Base-by-base conservation (phyloP, 2,329 filamentous ascomycete species). In the Diaporthe citri region DNA sequence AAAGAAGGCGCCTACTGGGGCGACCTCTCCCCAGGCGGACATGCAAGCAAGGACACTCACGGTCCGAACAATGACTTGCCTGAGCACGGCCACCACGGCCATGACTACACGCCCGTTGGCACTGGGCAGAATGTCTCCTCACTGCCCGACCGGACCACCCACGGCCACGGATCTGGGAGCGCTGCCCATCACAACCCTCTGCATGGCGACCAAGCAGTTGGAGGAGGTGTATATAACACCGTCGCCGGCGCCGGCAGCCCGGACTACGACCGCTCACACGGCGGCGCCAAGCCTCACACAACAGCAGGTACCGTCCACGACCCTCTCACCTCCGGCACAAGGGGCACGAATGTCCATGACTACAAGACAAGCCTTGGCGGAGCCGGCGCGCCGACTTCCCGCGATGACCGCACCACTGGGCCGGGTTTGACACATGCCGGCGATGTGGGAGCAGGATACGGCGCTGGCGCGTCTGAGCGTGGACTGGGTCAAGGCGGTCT, bases 371-470 rank as follows among this genome's bases (percentile, higher is more conserved):
- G 70, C 3, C 71, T 74, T 39, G 73, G 62, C 7, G 67, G 72
- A 31, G 72, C 73, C 17, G 67, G 69, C 8, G 73, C 67, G 31
- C 75, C 76, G 15, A 77, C 75, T 17, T 75, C 67, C 39, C 72
- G 77, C 25, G 60, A 59, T n/a, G 76, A 72, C 13, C 77, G 66
- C 43, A 74, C 71, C 39, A 75, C 73, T 28, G 51, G 72, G 6
- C 39, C 36, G 25, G 75, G 70, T 34, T n/a, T 74, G 31, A 55
- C 43, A 1, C 69, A 51, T 5, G 69, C 62, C 5, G 71, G 73
- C 4, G 76, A 60, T 3, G 75, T 70, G 2, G 76, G 71, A 25
- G 75, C 76, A 2, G 77, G 77, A 17, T 74, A 73, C 39, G 77
- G 74, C 22, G 76, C 76, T 7, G 71, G 73, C 41, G 52, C 52